Conservation (phyloP, 805 yeast species). For the Zygosaccharomyces rouxii region DNA sequence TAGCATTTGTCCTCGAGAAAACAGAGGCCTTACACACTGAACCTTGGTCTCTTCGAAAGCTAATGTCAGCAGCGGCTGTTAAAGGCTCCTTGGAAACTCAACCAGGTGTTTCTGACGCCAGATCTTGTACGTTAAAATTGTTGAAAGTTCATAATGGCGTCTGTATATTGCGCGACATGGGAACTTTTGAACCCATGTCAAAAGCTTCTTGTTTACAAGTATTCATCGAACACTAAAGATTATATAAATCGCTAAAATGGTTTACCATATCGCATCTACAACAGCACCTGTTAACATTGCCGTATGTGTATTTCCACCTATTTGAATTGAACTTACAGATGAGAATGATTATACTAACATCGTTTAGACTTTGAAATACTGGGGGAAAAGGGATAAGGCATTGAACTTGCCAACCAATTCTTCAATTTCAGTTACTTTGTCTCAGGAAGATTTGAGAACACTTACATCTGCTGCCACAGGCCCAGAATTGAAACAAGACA, state of each 20-base stretch:
- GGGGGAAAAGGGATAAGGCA: conserved; percentile 94
- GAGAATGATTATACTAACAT: conserved; percentile 8
- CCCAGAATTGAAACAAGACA: conserved; percentile 52
- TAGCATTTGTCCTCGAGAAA: neutral
- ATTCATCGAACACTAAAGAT: neutral
- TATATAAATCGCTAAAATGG: conserved; percentile 34
- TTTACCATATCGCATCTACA: conserved; percentile 66
- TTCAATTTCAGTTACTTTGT: conserved; percentile 88
- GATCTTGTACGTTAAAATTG: neutral
- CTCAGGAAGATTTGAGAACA: conserved; percentile 87
- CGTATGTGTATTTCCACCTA: conserved; percentile 42
- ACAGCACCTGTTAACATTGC: conserved; percentile 99
- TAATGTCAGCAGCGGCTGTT: neutral
- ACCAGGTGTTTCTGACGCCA: too few species aligned
- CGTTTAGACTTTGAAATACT: conserved; percentile 81
- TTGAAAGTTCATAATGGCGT: neutral
- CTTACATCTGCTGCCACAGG: conserved; percentile 82
- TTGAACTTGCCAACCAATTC: conserved; percentile 94
- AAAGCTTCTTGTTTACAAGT: neutral
- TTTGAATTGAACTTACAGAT: neutral
- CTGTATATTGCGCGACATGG: conserved; percentile 1
- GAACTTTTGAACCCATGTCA: neutral
- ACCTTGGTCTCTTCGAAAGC: neutral
- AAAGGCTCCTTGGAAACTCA: too few species aligned
- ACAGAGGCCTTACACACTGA: neutral